Percentiles rank a stretch among this genome's conserved stretches.
These are phyloP conservation scores for Madurella fahalii DNA, from an alignment of 2,329 filamentous ascomycete species.

Conservation along the genomic window DNA sequence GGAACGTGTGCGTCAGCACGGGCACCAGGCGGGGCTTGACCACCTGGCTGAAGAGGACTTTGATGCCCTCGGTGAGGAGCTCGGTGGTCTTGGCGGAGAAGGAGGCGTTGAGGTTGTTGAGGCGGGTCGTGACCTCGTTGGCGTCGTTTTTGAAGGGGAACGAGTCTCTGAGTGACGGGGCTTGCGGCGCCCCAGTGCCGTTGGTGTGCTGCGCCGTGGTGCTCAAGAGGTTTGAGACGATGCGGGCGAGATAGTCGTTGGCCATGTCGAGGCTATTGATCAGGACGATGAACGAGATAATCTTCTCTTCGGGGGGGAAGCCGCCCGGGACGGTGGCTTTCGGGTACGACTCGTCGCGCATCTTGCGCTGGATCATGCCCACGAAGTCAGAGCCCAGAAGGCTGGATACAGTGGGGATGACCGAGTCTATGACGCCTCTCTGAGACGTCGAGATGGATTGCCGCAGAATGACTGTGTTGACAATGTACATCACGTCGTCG, in stretches of 20 bases:
- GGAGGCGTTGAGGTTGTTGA: constrained; percentile 64
- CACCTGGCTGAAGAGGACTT: constrained; percentile 82
- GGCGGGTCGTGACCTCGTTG: constrained; percentile 60
- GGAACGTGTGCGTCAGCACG: constrained; percentile 82
- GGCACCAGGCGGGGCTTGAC: constrained; percentile 80
- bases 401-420: constrained; percentile 72
- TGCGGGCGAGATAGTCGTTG: constrained; percentile 84
- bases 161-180: constrained; percentile 52
- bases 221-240: constrained; percentile 66
- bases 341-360: constrained; percentile 94
- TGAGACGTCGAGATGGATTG: constrained; percentile 78
- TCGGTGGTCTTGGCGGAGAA: constrained; percentile 78
- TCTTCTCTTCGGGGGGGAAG: constrained; percentile 80
- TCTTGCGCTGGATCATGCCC: constrained; percentile 94
- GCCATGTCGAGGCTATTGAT: constrained; percentile 95
- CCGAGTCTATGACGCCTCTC: constrained; percentile 68
- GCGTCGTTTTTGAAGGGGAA: constrained; percentile 82
- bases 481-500: constrained; percentile 99
- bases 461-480: constrained; percentile 84
- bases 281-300: constrained; percentile 84
- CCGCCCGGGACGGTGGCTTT: constrained; percentile 72
- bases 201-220: constrained; percentile 36
- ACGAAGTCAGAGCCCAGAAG: constrained; percentile 88
- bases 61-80: constrained; percentile 76
- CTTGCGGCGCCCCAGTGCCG: constrained; percentile 32